Conservation (phyloP, 2,329 filamentous ascomycete genomes). For the Pseudocercospora fuligena region DNA sequence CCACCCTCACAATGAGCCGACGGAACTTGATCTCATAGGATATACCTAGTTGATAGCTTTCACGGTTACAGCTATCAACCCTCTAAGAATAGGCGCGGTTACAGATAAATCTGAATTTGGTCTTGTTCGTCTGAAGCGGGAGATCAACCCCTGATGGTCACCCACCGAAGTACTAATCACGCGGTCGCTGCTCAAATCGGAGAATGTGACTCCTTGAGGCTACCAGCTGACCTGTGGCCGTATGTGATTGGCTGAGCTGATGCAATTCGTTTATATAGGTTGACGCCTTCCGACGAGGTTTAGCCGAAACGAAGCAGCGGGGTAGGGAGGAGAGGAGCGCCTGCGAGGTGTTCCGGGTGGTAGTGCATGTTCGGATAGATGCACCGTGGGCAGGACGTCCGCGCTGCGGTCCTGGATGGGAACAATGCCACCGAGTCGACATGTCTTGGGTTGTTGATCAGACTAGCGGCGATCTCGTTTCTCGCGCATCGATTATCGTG, state of each 20-base stretch:
- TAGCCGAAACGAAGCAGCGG: background rate
- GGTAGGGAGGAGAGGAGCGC: background rate
- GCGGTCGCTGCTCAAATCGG: constrained; percentile 6
- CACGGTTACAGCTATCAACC: background rate
- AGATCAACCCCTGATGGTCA: background rate
- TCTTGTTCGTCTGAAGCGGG: background rate
- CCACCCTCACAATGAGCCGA: background rate
- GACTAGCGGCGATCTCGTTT: background rate
- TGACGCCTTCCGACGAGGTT: background rate
- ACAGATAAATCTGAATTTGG: background rate
- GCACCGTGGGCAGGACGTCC: background rate
- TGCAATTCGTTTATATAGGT: constrained; percentile 3
- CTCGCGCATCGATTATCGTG: background rate
- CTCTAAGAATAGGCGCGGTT: background rate
- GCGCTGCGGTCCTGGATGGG: background rate
- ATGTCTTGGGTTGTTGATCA: background rate
- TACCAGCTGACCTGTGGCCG: background rate
- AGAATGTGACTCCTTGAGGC: background rate
- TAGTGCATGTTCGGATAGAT: background rate
- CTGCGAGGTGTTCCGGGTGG: background rate
- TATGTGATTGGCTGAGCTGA: constrained; percentile 6
- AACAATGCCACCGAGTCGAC: background rate
- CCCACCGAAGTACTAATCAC: constrained; percentile 4
- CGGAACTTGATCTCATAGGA: background rate
- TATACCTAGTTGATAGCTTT: background rate